These are phyloP conservation scores for Parsonsia alboflavescens DNA, from an alignment of 257 asterid genomes.

Conservation along the genomic window DNA sequence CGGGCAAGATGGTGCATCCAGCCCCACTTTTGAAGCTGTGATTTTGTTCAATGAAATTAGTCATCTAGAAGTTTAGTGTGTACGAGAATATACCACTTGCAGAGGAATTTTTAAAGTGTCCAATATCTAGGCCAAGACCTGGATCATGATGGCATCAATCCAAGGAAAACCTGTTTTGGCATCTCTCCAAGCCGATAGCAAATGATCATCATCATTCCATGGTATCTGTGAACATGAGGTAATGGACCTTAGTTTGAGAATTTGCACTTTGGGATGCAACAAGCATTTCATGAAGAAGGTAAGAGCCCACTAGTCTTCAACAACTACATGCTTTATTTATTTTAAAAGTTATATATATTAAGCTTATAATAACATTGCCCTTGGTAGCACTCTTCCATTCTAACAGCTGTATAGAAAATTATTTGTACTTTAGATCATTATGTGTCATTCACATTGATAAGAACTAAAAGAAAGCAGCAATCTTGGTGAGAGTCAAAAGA, in stretches of 20 bases:
- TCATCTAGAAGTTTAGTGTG: not conserved
- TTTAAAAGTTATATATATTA: not conserved
- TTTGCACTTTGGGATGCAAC: slow-evolving; percentile 1
- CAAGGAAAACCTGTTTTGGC: slow-evolving; percentile 92
- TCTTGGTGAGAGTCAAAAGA: not conserved
- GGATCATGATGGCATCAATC: slow-evolving; percentile 96
- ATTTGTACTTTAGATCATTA: not conserved
- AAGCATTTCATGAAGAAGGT: not conserved
- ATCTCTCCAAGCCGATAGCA: slow-evolving; percentile 94
- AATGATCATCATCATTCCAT: slow-evolving; percentile 69
- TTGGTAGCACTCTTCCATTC: not conserved
- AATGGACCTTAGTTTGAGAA: not conserved
- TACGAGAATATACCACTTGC: not conserved
- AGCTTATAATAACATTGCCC: not conserved
- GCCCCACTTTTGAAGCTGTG: slow-evolving; percentile 86
- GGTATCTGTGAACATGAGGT: slow-evolving; percentile 51
- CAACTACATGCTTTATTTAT: not conserved
- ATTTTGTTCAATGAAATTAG: not conserved
- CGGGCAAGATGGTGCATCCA: slow-evolving; percentile 99
- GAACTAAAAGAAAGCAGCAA: not conserved
- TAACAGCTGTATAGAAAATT: not conserved
- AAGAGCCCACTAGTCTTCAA: not conserved
- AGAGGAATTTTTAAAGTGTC: slow-evolving; percentile 4
- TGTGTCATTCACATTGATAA: not conserved
- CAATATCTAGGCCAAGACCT: slow-evolving; percentile 43